phyloP scores from a whole-genome alignment of 2,329 filamentous ascomycete genomes.

The Xylariaceae sp. region DNA sequence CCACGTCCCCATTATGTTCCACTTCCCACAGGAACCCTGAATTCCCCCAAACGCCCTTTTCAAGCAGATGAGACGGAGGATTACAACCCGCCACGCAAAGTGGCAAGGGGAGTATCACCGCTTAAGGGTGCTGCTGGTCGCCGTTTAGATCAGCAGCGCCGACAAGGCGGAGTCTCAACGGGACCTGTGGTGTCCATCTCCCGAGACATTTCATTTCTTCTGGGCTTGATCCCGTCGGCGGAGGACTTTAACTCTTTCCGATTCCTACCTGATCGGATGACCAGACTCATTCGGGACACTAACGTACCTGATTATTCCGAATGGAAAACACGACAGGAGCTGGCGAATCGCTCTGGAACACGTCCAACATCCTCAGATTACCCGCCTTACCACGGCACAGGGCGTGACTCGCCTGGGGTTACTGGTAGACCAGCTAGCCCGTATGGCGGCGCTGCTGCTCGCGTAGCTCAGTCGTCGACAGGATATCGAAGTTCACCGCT shows the following conservation, averaged over 20 bases:
- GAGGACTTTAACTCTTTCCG: constrained; percentile 67
- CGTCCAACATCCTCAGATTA: constrained; percentile 44
- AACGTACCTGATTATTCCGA: constrained; percentile 58
- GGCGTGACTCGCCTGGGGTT: constrained; percentile 25
- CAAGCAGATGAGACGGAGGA: constrained; percentile 69
- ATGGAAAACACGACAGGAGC: constrained; percentile 45
- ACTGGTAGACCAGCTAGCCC: constrained; percentile 44
- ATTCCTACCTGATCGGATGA: constrained; percentile 67
- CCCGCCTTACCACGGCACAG: constrained; percentile 24
- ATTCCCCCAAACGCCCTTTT: constrained; percentile 60
- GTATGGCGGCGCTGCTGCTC: constrained; percentile 37
- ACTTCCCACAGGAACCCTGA: constrained; percentile 30
- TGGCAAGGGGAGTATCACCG: constrained; percentile 84
- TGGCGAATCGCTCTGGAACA: constrained; percentile 31
- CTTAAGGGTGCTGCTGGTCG: constrained; percentile 87
- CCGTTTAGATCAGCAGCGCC: constrained; percentile 73
- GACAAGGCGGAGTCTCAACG: constrained; percentile 39
- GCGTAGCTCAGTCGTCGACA: constrained; percentile 34
- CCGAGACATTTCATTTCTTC: constrained; percentile 59
- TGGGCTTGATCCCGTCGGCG: constrained; percentile 71
- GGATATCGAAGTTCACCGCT: constrained; percentile 51
- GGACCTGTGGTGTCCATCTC: constrained; percentile 63
- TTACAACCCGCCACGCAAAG: constrained; percentile 73
- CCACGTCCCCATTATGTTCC: constrained; percentile 47
- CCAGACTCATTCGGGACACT: constrained; percentile 67